These are phyloP conservation scores for Phytopythium chamaehyphon DNA, from an alignment of 352 stramenopile genomes.

Conservation along the genomic window DNA sequence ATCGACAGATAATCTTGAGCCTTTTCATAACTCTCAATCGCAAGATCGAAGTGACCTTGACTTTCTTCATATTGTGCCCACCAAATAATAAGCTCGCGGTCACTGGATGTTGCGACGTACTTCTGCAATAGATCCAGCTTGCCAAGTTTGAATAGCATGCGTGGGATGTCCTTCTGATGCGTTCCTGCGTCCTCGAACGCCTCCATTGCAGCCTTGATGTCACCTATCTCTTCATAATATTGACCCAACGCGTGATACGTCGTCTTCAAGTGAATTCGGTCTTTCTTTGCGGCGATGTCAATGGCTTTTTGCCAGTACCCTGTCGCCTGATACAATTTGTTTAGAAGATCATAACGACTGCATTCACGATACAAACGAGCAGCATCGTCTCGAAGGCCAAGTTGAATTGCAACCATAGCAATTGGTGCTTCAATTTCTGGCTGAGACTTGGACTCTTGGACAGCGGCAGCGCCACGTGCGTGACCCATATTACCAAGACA, in stretches of 20 bases:
- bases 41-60: slow-evolving; percentile 82
- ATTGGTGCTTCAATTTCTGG: slow-evolving; percentile 80
- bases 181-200: slow-evolving; percentile 91
- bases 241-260: slow-evolving; percentile 88
- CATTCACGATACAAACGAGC: slow-evolving; percentile 90
- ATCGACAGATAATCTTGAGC: slow-evolving; percentile 88
- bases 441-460: slow-evolving; percentile 68
- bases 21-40: slow-evolving; percentile 86
- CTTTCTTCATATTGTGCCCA: slow-evolving; percentile 93
- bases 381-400: slow-evolving; percentile 90
- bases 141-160: slow-evolving; percentile 90
- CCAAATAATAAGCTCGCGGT: slow-evolving; percentile 88
- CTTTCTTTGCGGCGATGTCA: slow-evolving; percentile 80
- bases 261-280: slow-evolving; percentile 91
- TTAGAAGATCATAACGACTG: slow-evolving; percentile 90
- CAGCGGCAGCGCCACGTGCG: slow-evolving; percentile 83
- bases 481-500: slow-evolving; percentile 95
- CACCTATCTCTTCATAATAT: slow-evolving; percentile 87
- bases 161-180: slow-evolving; percentile 87
- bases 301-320: slow-evolving; percentile 91
- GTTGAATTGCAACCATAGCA: slow-evolving; percentile 91
- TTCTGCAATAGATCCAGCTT: slow-evolving; percentile 89
- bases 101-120: slow-evolving; percentile 86
- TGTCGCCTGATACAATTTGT: slow-evolving; percentile 88
- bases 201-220: slow-evolving; percentile 88